Percentiles rank a stretch among this genome's conserved stretches.
Conservation (phyloP, 768 basidiomycete genomes). For the Pisolithus marmoratus region DNA sequence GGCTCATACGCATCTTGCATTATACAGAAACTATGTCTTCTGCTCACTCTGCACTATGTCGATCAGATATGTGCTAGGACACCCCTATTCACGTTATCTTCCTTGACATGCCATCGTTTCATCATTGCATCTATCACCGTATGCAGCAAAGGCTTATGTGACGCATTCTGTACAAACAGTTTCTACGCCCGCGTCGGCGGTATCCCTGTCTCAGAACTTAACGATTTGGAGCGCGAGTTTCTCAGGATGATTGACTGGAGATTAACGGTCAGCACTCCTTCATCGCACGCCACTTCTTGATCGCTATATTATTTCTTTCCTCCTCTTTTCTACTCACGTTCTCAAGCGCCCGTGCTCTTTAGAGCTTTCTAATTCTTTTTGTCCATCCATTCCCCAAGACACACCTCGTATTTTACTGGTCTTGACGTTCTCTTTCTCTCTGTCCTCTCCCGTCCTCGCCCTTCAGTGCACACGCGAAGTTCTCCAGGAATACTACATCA, state of each 20-base stretch:
- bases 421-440: slow-evolving; percentile 16
- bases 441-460: slow-evolving; percentile 19
- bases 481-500: slow-evolving; percentile 91
- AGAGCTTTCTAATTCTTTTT: too few species aligned
- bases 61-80: slow-evolving; percentile 87
- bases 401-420: slow-evolving; percentile 5
- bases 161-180: slow-evolving; percentile 91
- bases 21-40: slow-evolving; percentile 65
- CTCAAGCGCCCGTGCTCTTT: neutral
- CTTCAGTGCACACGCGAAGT: slow-evolving; percentile 82
- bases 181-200: slow-evolving; percentile 97
- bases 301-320: slow-evolving; percentile 6
- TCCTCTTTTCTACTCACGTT: slow-evolving; percentile 7
- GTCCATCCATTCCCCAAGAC: too few species aligned
- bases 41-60: slow-evolving; percentile 85
- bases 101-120: slow-evolving; percentile 96
- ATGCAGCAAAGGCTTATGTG: slow-evolving; percentile 91
- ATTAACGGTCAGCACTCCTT: slow-evolving; percentile 69
- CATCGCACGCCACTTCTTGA: slow-evolving; percentile 10
- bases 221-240: slow-evolving; percentile 93
- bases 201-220: slow-evolving; percentile 85
- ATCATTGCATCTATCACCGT: slow-evolving; percentile 91
- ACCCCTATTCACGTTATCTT: slow-evolving; percentile 88
- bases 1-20: neutral
- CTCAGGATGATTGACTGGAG: slow-evolving; percentile 90